These are phyloP conservation scores for Paraglomus occultum DNA, from an alignment of 192 early-diverging fungal genomes.

Conservation along the genomic window DNA sequence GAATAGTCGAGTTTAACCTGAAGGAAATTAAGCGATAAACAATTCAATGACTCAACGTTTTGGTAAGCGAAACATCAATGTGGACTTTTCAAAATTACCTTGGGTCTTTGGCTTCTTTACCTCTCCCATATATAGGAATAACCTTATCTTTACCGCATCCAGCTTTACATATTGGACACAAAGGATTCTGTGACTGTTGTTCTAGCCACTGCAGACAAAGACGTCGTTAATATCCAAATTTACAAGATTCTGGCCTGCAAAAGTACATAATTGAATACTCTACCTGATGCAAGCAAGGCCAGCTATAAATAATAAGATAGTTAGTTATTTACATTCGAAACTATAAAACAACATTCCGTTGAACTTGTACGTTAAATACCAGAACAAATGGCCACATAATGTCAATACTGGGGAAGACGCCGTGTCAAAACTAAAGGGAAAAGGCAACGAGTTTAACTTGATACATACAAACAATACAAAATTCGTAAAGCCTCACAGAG, in stretches of 20 bases:
- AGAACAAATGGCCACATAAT: constrained; percentile 78
- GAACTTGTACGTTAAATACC: constrained; percentile 39
- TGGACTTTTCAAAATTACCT: constrained; percentile 39
- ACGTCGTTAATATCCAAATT: constrained; percentile 1
- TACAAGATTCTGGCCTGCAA: not conserved
- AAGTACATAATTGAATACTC: not conserved
- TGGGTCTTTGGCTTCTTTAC: constrained; percentile 74
- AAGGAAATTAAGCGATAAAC: not conserved
- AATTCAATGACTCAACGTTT: not conserved
- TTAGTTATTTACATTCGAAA: not conserved
- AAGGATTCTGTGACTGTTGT: constrained; percentile 62
- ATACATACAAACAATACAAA: not conserved
- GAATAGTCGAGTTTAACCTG: constrained; percentile 45
- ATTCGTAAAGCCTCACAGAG: not conserved
- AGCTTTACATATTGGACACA: constrained; percentile 83
- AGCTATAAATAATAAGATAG: not conserved
- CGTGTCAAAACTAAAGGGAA: constrained; percentile 64
- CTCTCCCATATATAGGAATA: constrained; percentile 80
- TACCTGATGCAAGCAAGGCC: constrained; percentile 29
- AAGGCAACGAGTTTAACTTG: not conserved
- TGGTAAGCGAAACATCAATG: not conserved
- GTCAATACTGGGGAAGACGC: constrained; percentile 73
- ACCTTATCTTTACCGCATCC: constrained; percentile 82
- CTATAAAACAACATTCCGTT: not conserved
- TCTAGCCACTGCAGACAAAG: constrained; percentile 77